A percentile compares a stretch with the other conserved stretches of the same genome.
Evolutionary conservation across 129 eudicot species (phyloP).

Genomic region (Lactuca sativa): DNA sequence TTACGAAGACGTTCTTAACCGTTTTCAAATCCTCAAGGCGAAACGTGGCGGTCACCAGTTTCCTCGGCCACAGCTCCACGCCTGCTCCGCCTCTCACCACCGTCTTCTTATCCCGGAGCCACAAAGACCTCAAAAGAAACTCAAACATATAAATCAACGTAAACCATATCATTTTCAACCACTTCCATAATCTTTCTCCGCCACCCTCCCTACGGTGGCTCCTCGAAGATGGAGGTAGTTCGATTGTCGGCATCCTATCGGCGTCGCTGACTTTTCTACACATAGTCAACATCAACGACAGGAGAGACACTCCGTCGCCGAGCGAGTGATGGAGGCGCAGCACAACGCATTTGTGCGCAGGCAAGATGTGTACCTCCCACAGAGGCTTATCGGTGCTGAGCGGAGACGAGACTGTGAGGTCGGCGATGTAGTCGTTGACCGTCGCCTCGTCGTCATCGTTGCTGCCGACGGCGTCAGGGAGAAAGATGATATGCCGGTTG

Average conservation of each 20-base stretch:
- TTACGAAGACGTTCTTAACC: conserved; percentile 50
- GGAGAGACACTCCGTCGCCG: conserved; percentile 82
- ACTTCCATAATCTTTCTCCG: conserved; percentile 18
- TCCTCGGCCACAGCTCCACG: conserved; percentile 95
- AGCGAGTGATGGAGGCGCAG: conserved; percentile 88
- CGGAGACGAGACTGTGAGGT: conserved; percentile 64
- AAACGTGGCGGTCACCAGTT: conserved; percentile 65
- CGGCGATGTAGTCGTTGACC: conserved; percentile 68
- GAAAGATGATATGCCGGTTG: conserved; percentile 53
- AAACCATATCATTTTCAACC: conserved; percentile 48
- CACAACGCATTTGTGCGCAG: conserved; percentile 61
- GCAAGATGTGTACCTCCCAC: conserved; percentile 75
- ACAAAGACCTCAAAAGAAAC: conserved; percentile 54
- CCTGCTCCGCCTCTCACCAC: conserved; percentile 76
- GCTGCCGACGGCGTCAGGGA: conserved; percentile 22
- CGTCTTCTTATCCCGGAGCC: conserved; percentile 58
- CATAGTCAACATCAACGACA: conserved; percentile 62
- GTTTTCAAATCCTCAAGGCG: conserved; percentile 68
- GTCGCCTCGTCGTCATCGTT: conserved; percentile 33
- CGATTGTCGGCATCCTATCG: conserved; percentile 31
- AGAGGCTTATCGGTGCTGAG: conserved; percentile 63
- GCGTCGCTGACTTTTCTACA: conserved; percentile 52
- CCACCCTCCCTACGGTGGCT: background rate
- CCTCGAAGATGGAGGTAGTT: background rate
- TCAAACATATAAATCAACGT: conserved; percentile 48